Evolutionary conservation across 2,329 filamentous ascomycete genomes (phyloP).

Genomic region (Fragosphaeria purpurea): DNA sequence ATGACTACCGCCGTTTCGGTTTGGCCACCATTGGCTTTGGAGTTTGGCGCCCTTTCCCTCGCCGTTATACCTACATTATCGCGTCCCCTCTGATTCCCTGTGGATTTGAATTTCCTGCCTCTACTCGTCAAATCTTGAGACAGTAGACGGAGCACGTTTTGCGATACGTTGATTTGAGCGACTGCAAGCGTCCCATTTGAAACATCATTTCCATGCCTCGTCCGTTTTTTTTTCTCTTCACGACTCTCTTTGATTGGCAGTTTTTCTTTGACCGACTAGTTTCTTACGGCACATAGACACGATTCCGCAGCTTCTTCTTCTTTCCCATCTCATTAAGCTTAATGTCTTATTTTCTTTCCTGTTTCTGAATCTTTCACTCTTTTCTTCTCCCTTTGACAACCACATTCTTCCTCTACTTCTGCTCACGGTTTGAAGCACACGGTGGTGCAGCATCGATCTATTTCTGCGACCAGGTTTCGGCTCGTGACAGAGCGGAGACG

Average conservation of each 20-base stretch:
- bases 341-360: slow-evolving; percentile 1
- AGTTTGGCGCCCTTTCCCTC: slow-evolving; percentile 15
- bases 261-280: slow-evolving; percentile 1
- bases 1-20: slow-evolving; percentile 14
- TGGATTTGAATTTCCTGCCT: too few relatives aligned
- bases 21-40: slow-evolving; percentile 18
- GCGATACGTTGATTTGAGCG: neutral
- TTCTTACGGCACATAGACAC: slow-evolving; percentile 6
- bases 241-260: slow-evolving; percentile 4
- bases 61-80: neutral
- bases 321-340: slow-evolving; percentile 3
- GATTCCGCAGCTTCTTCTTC: slow-evolving; percentile 1
- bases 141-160: neutral
- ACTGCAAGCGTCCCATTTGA: neutral
- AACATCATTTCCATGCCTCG: slow-evolving; percentile 2
- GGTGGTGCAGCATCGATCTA: too few relatives aligned
- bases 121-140: too few relatives aligned
- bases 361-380: neutral
- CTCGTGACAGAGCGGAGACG: too few relatives aligned
- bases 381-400: neutral
- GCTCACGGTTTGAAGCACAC: too few relatives aligned
- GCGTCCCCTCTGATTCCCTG: neutral
- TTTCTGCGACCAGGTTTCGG: too few relatives aligned
- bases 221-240: slow-evolving; percentile 2
- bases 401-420: too few relatives aligned